Evolutionary conservation across 306 rosid genomes (phyloP), one percentile per base, ranked within the genome.

Genomic region (Ochetophila trinervis): DNA sequence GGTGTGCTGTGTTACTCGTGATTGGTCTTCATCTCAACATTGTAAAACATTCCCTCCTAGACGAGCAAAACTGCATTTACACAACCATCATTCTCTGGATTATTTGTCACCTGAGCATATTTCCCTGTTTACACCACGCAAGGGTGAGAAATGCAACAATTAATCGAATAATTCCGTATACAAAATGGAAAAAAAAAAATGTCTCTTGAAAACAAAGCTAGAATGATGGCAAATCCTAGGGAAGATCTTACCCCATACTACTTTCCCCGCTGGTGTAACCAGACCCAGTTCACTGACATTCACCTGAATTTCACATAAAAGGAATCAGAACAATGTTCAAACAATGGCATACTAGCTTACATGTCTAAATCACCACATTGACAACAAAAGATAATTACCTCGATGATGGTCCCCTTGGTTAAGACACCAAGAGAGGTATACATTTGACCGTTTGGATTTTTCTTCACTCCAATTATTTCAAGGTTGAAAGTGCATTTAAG

Each of bases 231-330:
- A 15, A 58, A 45, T 20, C 19, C 62, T 9, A 20, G 12, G 56
- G 65, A 55, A 35, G 47, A 60, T 69, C 86, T 82, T 79, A 87
- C 98, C 98, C 98, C 96, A 89, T 7, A 92, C 98, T 68, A 92
- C 98, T 82, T 92, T 92, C 60, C 98, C 98, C 0, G 90, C 92
- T 1, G 98, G 96, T 49, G 98, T 92, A 65, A 92, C 96, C 60
- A 92, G 73, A 84, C 98, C 98, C 40, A 92, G 86, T 76, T 92
- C 96, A 53, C 96, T 89, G 51, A 88, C 96, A 74, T 89, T 92
- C 74, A 92, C 98, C 96, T 91, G 79, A 79, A 62, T 66, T 60
- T 68, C 44, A 67, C 21, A 70, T 37, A 62, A 68, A 63, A 14
- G 6, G 36, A 19, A 57, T 5, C 35, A 48, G 18, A 6, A 8